Evolutionary conservation across 768 basidiomycete genomes (phyloP).

Genomic region (Lenzites betulinus): DNA sequence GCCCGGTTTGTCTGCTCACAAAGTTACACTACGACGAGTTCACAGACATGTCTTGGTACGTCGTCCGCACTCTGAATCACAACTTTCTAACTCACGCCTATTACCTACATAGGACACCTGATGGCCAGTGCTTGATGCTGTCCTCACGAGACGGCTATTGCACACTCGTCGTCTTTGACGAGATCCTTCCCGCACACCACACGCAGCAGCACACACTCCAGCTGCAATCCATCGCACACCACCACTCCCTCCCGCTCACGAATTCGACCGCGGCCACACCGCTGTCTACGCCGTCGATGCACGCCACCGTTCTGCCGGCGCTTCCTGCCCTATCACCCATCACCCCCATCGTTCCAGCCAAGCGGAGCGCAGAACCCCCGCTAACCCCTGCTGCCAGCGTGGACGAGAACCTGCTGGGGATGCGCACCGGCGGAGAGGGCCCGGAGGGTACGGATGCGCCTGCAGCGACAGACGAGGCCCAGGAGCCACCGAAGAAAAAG

Average conservation of each 20-base stretch:
- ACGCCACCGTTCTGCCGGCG: slow-evolving; percentile 23
- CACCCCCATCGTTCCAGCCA: slow-evolving; percentile 27
- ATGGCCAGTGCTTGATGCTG: slow-evolving; percentile 90
- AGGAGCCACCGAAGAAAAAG: slow-evolving; percentile 83
- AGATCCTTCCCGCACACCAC: slow-evolving; percentile 84
- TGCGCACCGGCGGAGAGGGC: slow-evolving; percentile 6
- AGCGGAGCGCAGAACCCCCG: slow-evolving; percentile 40
- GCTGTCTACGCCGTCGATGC: slow-evolving; percentile 31
- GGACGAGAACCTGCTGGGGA: slow-evolving; percentile 25
- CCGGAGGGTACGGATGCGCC: slow-evolving; percentile 29
- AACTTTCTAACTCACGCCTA: not conserved
- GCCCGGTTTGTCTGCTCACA: slow-evolving; percentile 87
- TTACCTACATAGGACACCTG: slow-evolving; percentile 75
- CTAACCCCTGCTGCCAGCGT: slow-evolving; percentile 35
- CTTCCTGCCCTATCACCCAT: slow-evolving; percentile 25
- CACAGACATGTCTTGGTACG: slow-evolving; percentile 94
- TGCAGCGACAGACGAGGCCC: slow-evolving; percentile 22
- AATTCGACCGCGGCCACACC: slow-evolving; percentile 29
- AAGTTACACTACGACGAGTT: slow-evolving; percentile 98
- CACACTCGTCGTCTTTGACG: slow-evolving; percentile 92
- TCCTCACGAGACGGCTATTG: slow-evolving; percentile 97
- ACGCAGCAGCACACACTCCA: slow-evolving; percentile 92
- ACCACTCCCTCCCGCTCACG: slow-evolving; percentile 53
- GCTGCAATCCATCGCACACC: slow-evolving; percentile 87
- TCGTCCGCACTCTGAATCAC: slow-evolving; percentile 9